Percentiles rank a stretch among this genome's conserved stretches.
Evolutionary conservation across 108 stramenopile genomes (phyloP).

Genomic region (Nannochloropsis oceanica): DNA sequence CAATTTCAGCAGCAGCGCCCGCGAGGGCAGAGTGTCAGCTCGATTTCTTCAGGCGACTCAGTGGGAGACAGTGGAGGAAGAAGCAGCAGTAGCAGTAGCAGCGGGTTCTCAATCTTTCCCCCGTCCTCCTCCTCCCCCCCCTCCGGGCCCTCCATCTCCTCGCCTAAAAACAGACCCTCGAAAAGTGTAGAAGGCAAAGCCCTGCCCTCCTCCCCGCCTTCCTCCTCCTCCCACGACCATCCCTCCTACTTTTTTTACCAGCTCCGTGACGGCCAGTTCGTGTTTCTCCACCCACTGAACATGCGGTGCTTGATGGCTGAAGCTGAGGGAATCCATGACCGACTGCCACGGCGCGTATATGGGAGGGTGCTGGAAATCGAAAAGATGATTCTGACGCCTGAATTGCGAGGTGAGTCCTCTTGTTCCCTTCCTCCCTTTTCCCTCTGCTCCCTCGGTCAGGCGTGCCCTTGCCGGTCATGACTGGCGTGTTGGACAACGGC

Average conservation of each 20-base stretch:
- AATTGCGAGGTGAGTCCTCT: not conserved
- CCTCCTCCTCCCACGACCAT: not conserved
- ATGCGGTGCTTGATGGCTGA: constrained; percentile 25
- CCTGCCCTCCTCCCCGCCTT: not conserved
- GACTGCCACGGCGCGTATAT: not conserved
- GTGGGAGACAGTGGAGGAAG: not conserved
- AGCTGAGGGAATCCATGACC: not conserved
- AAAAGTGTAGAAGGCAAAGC: not conserved
- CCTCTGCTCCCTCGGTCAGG: not conserved
- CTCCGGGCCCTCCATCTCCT: not conserved
- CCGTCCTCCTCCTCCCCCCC: not conserved
- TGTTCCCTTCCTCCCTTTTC: not conserved
- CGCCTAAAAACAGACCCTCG: not conserved
- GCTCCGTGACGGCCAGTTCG: constrained; percentile 16
- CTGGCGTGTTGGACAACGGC: no score
- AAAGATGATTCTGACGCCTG: not conserved
- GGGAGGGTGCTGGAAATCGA: not conserved
- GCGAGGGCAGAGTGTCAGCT: not conserved
- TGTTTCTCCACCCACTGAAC: constrained; percentile 23
- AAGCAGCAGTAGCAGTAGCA: not conserved
- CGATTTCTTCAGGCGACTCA: not conserved
- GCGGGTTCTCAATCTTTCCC: not conserved
- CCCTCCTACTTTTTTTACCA: constrained; percentile 1
- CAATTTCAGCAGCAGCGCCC: not conserved
- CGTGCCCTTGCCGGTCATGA: not conserved